These are phyloP conservation scores for Xylaria sp. DNA, from an alignment of 2,329 filamentous ascomycete species.

Conservation along the genomic window DNA sequence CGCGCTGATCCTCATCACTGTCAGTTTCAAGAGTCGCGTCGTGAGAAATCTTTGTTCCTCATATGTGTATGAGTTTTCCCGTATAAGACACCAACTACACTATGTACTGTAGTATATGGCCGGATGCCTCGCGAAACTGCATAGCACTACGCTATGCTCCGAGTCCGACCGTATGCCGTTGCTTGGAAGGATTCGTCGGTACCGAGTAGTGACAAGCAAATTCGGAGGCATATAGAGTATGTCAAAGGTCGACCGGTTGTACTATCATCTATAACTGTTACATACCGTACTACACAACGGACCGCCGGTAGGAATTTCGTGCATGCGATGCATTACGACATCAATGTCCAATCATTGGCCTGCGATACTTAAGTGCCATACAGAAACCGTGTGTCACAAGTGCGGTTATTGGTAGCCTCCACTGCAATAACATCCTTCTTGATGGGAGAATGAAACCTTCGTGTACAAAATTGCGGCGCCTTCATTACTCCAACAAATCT, in stretches of 20 bases:
- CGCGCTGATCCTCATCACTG: conserved; percentile 31
- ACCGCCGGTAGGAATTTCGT: conserved; percentile 18
- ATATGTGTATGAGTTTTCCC: too few species aligned
- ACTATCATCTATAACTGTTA: not conserved
- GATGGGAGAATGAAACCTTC: not conserved
- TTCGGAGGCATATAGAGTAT: not conserved
- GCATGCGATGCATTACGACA: conserved; percentile 21
- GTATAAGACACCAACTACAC: too few species aligned
- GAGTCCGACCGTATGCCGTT: not conserved
- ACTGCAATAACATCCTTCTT: conserved; percentile 15
- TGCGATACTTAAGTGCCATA: conserved; percentile 30
- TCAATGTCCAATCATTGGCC: conserved; percentile 19
- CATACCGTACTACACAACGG: conserved; percentile 6
- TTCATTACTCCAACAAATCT: not conserved
- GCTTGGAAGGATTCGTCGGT: not conserved
- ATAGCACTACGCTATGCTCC: not conserved
- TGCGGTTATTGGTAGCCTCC: conserved; percentile 15
- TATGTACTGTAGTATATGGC: too few species aligned
- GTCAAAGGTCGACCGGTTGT: not conserved
- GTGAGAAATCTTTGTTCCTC: not conserved
- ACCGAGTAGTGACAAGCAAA: not conserved
- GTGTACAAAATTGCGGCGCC: conserved; percentile 17
- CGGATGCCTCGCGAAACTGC: conserved; percentile 1
- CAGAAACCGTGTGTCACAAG: conserved; percentile 20
- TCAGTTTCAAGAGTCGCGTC: conserved; percentile 18